phyloP scores from a whole-genome alignment of 306 rosid species.

The Biancaea sappan region DNA sequence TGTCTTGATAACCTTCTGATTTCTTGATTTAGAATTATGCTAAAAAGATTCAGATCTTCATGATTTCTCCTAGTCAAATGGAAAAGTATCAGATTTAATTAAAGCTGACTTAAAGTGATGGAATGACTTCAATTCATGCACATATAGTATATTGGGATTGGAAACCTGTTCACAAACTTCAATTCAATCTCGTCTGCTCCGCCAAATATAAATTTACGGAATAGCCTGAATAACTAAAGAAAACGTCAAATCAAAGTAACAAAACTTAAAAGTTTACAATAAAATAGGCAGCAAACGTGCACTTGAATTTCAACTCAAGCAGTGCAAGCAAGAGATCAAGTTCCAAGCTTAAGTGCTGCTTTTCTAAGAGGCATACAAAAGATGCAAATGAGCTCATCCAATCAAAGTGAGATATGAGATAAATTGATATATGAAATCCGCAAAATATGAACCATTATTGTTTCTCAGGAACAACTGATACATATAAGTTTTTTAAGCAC shows the following conservation, averaged over 20 bases:
- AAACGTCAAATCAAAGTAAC: constrained; percentile 21
- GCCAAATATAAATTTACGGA: constrained; percentile 91
- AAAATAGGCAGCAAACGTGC: constrained; percentile 13
- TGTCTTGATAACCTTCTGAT: constrained; percentile 82
- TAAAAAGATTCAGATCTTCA: constrained; percentile 82
- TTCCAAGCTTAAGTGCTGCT: constrained; percentile 17
- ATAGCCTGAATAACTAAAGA: constrained; percentile 65
- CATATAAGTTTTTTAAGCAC: neutral
- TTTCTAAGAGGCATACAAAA: neutral
- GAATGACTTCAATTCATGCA: constrained; percentile 21
- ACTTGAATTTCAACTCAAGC: neutral
- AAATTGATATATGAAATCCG: no score
- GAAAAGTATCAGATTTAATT: constrained; percentile 1
- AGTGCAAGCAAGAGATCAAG: constrained; percentile 21
- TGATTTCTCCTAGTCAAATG: constrained; percentile 73
- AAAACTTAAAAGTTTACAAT: constrained; percentile 22
- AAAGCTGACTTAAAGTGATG: constrained; percentile 20
- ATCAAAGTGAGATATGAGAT: neutral
- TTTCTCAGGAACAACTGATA: constrained; percentile 6
- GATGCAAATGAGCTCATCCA: neutral
- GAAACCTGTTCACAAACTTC: constrained; percentile 95
- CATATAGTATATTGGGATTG: constrained; percentile 30
- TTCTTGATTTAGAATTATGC: constrained; percentile 86
- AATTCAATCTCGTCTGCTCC: constrained; percentile 90
- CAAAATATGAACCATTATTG: constrained; percentile 1